Percentiles rank a stretch among this genome's conserved stretches.
Conservation (phyloP, 208 protist genomes). For the Acanthamoeba healyi region DNA sequence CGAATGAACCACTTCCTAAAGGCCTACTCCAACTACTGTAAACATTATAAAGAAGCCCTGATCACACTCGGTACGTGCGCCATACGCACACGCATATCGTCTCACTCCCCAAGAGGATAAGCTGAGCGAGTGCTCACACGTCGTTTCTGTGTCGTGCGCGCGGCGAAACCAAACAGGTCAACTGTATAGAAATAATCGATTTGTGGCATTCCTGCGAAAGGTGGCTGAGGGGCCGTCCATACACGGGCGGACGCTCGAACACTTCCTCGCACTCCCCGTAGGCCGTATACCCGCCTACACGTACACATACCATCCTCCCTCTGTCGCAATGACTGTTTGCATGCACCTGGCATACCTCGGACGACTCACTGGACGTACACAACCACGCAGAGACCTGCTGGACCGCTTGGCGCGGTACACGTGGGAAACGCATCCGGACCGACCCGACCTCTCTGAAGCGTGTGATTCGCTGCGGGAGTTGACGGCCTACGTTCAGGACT, state of each 20-base stretch:
- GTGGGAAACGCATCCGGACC: slow-evolving; percentile 43
- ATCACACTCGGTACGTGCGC: slow-evolving; percentile 13
- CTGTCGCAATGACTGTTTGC: too few species aligned
- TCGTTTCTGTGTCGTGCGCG: background rate
- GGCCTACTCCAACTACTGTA: slow-evolving; percentile 72
- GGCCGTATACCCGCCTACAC: slow-evolving; percentile 47
- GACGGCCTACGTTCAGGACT: slow-evolving; percentile 60
- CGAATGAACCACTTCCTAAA: slow-evolving; percentile 69
- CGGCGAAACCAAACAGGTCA: background rate
- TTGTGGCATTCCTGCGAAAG: slow-evolving; percentile 43
- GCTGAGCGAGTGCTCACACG: too few species aligned
- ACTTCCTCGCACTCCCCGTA: slow-evolving; percentile 46
- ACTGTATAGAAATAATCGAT: slow-evolving; percentile 59
- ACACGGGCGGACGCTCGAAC: slow-evolving; percentile 39
- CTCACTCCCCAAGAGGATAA: background rate
- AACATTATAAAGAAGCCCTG: slow-evolving; percentile 72
- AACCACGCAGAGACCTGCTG: slow-evolving; percentile 32
- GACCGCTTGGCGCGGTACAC: slow-evolving; percentile 30
- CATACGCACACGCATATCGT: background rate
- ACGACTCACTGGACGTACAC: too few species aligned
- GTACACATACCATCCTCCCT: background rate
- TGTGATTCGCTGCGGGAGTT: slow-evolving; percentile 18
- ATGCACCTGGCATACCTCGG: too few species aligned
- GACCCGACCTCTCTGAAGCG: slow-evolving; percentile 40
- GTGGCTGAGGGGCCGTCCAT: slow-evolving; percentile 22